phyloP scores from a whole-genome alignment of 1,139 yeast species.

The Yamadazyma trypodendri region DNA sequence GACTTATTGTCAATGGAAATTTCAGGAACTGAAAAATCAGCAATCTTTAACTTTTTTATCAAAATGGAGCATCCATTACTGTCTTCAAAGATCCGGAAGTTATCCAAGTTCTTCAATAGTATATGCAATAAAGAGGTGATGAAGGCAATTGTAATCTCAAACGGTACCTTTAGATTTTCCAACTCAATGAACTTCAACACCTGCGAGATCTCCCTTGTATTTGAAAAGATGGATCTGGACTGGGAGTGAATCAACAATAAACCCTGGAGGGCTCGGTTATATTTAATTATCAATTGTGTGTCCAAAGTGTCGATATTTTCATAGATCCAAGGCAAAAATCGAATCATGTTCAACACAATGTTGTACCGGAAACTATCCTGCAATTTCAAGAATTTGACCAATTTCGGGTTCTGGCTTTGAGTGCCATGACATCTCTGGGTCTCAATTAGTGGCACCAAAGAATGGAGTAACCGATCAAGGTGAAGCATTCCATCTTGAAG shows the following conservation, averaged over 20 bases:
- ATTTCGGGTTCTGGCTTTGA: neutral
- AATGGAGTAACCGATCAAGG: constrained; percentile 8
- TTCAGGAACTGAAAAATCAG: constrained; percentile 15
- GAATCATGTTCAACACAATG: constrained; percentile 37
- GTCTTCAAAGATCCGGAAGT: constrained; percentile 60
- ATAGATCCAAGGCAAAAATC: constrained; percentile 21
- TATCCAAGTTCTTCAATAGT: constrained; percentile 55
- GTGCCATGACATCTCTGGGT: constrained; percentile 16
- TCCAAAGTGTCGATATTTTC: constrained; percentile 10
- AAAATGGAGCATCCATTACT: constrained; percentile 57
- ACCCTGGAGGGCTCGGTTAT: constrained; percentile 59
- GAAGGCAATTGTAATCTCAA: constrained; percentile 37
- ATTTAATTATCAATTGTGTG: constrained; percentile 17
- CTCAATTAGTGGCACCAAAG: constrained; percentile 26
- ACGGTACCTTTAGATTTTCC: constrained; percentile 13
- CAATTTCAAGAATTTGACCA: constrained; percentile 42
- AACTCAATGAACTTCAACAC: constrained; percentile 26
- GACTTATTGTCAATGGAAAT: constrained; percentile 11
- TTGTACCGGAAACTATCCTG: constrained; percentile 56
- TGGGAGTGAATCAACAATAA: constrained; percentile 58
- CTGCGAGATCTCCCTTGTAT: constrained; percentile 30
- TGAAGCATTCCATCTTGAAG: constrained; percentile 8
- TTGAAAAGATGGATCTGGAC: constrained; percentile 48
- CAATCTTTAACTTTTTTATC: constrained; percentile 38
- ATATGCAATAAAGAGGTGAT: constrained; percentile 62